Base-by-base conservation (phyloP, 2,329 filamentous ascomycete species). In the Emericellopsis cladophorae region DNA sequence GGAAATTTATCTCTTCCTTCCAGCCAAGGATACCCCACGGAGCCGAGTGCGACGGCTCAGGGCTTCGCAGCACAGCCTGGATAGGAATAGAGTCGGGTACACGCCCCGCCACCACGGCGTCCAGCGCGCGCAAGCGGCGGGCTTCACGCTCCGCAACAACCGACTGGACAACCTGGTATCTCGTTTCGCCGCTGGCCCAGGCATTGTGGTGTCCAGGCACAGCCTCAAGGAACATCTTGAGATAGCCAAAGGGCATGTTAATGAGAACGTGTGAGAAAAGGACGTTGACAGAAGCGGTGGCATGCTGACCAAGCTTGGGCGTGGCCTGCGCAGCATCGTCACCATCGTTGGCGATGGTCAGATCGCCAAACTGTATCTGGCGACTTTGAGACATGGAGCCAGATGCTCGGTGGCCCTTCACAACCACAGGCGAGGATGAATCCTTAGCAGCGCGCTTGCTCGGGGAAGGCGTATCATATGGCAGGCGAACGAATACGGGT, bases 311-410 rank as follows among this genome's bases (percentile, higher is more conserved):
- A 6, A 49, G 49, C 16, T 49, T 53, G 7, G 54, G 55, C 33
- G 49, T 54, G 31, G 62, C 61, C 4, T 60, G 55, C 7, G 48
- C 48, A 9, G 49, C 36, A 8, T 47, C 49, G 26, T 47, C 48
- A 18, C 51, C 43, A 18, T 50, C 50, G 18, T 58, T 56, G 0
- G 49, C 44, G 46, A 62, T 39, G 50, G 74, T 63, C 16, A 81
- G 61, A 47, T 85, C 80, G n/a, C 82, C 82, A 51, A 87, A 87
- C 45, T 78, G 75, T 40, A 87, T 84, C 32, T 59, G 59, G 16
- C 34, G n/a, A 15, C 26, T 22, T 7, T 35, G 32, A 15, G 32
- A 35, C 26, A 9, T 9, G 8, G 26, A 29, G 26, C 26, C 26
- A 9, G 26, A 29, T 9, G 9, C 12, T 29, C 12, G 26, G 12